Evolutionary conservation across 352 stramenopile species (phyloP).

Genomic region (Pythium coloratum): DNA sequence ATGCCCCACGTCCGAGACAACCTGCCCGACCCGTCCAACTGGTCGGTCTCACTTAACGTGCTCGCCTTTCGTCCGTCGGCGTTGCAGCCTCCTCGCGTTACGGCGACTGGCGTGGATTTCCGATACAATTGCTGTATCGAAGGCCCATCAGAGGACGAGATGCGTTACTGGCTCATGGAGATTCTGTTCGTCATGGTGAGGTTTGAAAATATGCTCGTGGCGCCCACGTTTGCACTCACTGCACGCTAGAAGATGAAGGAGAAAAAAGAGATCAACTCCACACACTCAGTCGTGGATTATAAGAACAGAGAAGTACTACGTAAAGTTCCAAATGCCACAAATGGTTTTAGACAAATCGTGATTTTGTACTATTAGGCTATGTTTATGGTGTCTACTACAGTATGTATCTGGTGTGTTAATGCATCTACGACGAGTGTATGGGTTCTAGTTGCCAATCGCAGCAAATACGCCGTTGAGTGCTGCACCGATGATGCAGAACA

Average conservation of each 20-base stretch:
- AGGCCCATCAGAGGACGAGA: slow-evolving; percentile 25
- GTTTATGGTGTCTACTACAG: too few relatives aligned
- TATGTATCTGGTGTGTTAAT: too few relatives aligned
- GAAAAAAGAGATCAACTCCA: too few relatives aligned
- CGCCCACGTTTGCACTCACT: slow-evolving; percentile 17
- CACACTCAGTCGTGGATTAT: not conserved
- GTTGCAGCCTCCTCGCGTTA: not conserved
- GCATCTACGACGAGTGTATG: too few relatives aligned
- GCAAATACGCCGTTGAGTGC: slow-evolving; percentile 23
- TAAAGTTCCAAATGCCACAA: not conserved
- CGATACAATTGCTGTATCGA: slow-evolving; percentile 34
- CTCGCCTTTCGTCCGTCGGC: slow-evolving; percentile 10
- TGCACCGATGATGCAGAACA: slow-evolving; percentile 22
- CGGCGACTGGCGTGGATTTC: slow-evolving; percentile 16
- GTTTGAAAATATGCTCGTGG: slow-evolving; percentile 43
- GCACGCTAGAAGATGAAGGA: not conserved
- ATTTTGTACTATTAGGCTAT: not conserved
- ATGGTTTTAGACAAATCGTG: not conserved
- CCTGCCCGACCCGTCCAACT: slow-evolving; percentile 28
- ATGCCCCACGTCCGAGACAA: slow-evolving; percentile 24
- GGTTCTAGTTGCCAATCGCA: not conserved
- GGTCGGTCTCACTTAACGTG: slow-evolving; percentile 25
- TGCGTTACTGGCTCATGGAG: slow-evolving; percentile 47
- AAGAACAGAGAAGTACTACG: not conserved
- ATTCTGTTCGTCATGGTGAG: slow-evolving; percentile 45